These are phyloP conservation scores for Salix arbutifolia DNA, from an alignment of 345 rosid species.

Conservation along the genomic window DNA sequence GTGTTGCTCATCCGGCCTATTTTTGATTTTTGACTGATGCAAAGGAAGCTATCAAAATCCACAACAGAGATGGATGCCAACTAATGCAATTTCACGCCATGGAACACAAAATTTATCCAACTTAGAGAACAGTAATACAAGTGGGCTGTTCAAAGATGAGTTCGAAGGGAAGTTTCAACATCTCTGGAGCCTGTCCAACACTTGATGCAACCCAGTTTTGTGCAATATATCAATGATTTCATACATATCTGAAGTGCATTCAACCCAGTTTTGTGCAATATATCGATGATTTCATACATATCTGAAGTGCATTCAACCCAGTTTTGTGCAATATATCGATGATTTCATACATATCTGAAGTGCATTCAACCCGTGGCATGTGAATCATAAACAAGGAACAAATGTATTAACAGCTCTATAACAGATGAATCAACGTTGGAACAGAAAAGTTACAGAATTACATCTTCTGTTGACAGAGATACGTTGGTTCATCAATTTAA, in stretches of 20 bases:
- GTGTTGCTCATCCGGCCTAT: background rate
- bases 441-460: background rate
- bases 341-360: background rate
- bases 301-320: background rate
- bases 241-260: background rate
- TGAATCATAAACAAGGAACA: background rate
- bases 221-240: background rate
- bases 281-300: background rate
- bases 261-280: background rate
- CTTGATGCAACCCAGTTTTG: background rate
- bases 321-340: background rate
- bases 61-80: background rate
- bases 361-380: background rate
- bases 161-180: background rate
- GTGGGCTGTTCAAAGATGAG: background rate
- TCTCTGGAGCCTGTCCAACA: background rate
- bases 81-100: background rate
- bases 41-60: background rate
- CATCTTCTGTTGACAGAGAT: conserved; percentile 18
- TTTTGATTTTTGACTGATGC: background rate
- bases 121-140: background rate
- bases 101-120: background rate
- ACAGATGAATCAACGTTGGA: background rate
- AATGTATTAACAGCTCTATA: conserved; percentile 11
- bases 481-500: conserved; percentile 12